Conservation (phyloP, 1,284 basidiomycete species). For the Ganoderma sp. region DNA sequence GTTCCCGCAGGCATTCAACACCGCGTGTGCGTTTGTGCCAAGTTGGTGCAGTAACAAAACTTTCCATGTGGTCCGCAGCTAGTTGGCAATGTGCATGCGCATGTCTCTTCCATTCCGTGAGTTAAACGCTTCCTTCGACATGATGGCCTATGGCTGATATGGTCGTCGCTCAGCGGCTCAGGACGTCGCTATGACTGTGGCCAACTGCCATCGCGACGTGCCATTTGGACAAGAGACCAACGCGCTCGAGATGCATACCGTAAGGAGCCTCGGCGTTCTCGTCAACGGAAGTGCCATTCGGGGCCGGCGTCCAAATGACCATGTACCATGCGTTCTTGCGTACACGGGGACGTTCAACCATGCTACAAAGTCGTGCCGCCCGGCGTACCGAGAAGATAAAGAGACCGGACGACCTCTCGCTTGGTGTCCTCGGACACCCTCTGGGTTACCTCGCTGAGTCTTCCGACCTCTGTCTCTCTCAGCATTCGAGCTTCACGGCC, state of each 20-base stretch:
- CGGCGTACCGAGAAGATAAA: conserved; percentile 5
- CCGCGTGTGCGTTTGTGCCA: neutral
- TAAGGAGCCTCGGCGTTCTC: neutral
- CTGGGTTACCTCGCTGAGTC: neutral
- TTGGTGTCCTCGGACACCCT: neutral
- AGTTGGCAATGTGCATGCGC: neutral
- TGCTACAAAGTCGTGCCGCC: neutral
- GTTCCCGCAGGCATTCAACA: neutral
- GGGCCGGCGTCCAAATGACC: neutral
- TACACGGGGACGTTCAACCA: neutral
- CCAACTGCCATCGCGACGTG: neutral
- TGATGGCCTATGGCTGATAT: neutral
- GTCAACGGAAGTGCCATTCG: neutral
- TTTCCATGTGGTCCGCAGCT: conserved; percentile 3
- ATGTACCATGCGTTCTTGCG: neutral
- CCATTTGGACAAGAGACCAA: neutral
- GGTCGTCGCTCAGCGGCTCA: neutral
- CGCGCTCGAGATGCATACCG: neutral
- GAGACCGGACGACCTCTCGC: neutral
- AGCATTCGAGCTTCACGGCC: neutral
- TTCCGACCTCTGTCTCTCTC: neutral
- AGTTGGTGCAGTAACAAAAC: neutral
- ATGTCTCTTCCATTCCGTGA: neutral
- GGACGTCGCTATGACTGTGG: neutral
- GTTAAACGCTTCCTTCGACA: neutral